Evolutionary conservation across 176 grass and related monocot genomes (phyloP).

Genomic region (Secale cereale): DNA sequence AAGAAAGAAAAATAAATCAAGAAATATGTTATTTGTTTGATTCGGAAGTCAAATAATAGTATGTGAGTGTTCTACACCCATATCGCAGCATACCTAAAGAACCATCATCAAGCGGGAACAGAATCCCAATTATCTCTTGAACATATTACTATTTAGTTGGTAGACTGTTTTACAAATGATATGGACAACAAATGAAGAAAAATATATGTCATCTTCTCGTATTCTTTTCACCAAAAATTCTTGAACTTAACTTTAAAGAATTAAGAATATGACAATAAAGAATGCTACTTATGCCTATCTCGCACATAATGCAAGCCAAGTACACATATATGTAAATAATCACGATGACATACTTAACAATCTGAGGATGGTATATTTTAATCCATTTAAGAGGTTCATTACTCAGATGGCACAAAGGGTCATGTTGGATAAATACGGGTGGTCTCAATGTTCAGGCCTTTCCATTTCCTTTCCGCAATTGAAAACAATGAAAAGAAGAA

Average conservation of each 20-base stretch:
- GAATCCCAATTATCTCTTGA: not conserved
- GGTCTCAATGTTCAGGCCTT: conserved; percentile 1
- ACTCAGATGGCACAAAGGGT: not conserved
- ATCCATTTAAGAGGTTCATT: not conserved
- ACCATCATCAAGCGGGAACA: not conserved
- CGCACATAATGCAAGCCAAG: not conserved
- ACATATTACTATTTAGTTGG: not conserved
- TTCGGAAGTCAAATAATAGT: not conserved
- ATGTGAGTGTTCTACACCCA: not conserved
- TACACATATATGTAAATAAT: not conserved
- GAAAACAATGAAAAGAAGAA: not conserved
- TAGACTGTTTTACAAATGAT: not conserved
- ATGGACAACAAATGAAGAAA: conserved; percentile 4
- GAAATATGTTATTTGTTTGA: not conserved
- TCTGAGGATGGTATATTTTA: not conserved
- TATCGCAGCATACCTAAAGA: not conserved
- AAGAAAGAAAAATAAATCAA: conserved; percentile 15
- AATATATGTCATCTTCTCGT: not conserved
- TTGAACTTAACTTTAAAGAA: not conserved
- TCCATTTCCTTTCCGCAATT: not conserved
- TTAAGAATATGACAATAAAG: not conserved
- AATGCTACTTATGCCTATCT: conserved; percentile 15
- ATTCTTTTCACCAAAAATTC: not conserved
- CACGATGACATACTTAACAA: not conserved
- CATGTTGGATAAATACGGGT: not conserved